Evolutionary conservation across 208 protist genomes (phyloP).

Genomic region (Leishmania lainsoni): DNA sequence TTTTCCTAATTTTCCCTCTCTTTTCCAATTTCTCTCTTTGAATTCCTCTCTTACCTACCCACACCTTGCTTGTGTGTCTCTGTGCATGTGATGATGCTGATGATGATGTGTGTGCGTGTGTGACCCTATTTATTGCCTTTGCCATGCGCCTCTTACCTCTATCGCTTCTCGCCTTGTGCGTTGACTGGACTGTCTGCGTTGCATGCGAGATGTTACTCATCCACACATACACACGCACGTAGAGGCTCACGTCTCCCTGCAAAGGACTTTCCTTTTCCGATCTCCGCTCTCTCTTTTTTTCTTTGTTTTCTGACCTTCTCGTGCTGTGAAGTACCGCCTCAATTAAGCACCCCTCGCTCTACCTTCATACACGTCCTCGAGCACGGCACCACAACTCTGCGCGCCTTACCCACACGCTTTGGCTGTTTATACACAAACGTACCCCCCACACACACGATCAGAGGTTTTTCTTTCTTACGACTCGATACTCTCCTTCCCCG

Average conservation of each 20-base stretch:
- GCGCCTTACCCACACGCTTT: not conserved
- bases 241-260: not conserved
- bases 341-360: not conserved
- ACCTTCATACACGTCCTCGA: not conserved
- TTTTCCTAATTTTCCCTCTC: not conserved
- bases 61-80: not conserved
- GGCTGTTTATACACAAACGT: not conserved
- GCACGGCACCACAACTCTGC: not conserved
- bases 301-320: constrained; percentile 10
- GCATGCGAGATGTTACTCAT: not conserved
- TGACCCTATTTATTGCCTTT: not conserved
- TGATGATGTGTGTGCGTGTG: not conserved
- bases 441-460: constrained; percentile 10
- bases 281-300: not conserved
- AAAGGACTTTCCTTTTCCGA: constrained; percentile 3
- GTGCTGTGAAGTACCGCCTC: not conserved
- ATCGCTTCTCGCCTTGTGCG: constrained; percentile 9
- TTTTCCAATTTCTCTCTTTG: not conserved
- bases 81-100: not conserved
- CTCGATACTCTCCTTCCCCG: not conserved
- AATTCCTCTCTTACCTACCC: not conserved
- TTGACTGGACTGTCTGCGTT: not conserved
- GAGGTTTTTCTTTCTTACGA: not conserved
- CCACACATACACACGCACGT: not conserved
- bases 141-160: not conserved